These are phyloP conservation scores for Phlyctochytrium planicorne DNA, from an alignment of 192 early-diverging fungal species.

Conservation along the genomic window DNA sequence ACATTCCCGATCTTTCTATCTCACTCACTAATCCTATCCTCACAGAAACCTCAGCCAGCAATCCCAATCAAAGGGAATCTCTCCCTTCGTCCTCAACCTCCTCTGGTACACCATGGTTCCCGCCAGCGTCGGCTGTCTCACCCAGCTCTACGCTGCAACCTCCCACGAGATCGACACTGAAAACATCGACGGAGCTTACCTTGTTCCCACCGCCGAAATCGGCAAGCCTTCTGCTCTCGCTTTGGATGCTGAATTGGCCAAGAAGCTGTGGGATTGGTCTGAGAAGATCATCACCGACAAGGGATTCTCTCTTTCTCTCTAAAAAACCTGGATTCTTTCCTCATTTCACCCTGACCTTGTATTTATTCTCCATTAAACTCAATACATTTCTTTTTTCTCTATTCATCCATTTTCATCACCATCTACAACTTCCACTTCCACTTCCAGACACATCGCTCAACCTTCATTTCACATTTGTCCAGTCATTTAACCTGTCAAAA, in stretches of 20 bases:
- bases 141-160: conserved; percentile 16
- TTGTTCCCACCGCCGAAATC: conserved; percentile 32
- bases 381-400: too few species aligned
- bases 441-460: too few species aligned
- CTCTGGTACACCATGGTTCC: not conserved
- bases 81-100: not conserved
- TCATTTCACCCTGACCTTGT: too few species aligned
- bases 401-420: too few species aligned
- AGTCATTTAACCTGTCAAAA: too few species aligned
- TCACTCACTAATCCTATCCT: too few species aligned
- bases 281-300: conserved; percentile 22
- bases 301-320: conserved; percentile 9
- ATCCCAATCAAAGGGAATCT: not conserved
- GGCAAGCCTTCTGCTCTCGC: conserved; percentile 20
- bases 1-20: too few species aligned
- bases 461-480: too few species aligned
- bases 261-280: conserved; percentile 42
- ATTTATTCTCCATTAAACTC: too few species aligned
- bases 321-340: too few species aligned
- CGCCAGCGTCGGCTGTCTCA: not conserved
- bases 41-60: not conserved
- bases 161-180: conserved; percentile 9
- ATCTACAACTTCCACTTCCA: too few species aligned
- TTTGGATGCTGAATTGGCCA: conserved; percentile 28
- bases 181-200: conserved; percentile 27